Evolutionary conservation across 148 eudicot genomes (phyloP), one percentile per base, ranked within the genome.

Genomic region (Rhododendron griersonianum): DNA sequence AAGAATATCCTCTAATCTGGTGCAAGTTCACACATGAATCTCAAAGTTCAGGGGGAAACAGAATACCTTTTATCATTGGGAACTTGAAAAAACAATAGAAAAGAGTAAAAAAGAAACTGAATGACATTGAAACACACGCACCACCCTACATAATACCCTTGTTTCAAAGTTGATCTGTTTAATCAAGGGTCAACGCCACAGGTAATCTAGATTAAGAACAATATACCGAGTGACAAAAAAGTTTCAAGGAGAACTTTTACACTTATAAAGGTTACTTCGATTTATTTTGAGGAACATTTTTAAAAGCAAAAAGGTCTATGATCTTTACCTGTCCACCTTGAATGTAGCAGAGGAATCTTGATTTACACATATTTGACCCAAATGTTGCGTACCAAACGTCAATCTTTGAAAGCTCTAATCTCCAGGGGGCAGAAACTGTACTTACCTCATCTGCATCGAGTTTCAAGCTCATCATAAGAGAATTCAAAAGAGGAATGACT

Each of bases 311-410:
- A 18, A 48, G 25, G 23, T 69, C 44, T 75, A 80, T 41, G 53
- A 39, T 23, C 74, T 74, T 84, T 90, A 95, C 99, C 98, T 95
- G 95, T 84, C 99, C 99, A 82, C 98, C 99, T 93, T 94, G 84
- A 80, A 98, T 92, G 85, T 98, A 98, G 87, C 99, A 98, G 77
- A 90, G 91, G 85, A 98, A 92, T 88, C 99, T 94, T 82, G 94
- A 86, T 86, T 82, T 85, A 83, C 87, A 89, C 98, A 98, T 95
- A 85, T 98, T 98, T 74, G 99, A 98, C 86, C 99, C 99, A 92
- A 81, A 98, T 74, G 94, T 6, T 74, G 98, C 98, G 87, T 98
- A 98, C 98, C 98, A 95, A 74, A 98, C 88, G 78, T 98, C 92
- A 86, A 90, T 65, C 85, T 91, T 86, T 41, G 92, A 91, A 71